Evolutionary conservation across 2,329 filamentous ascomycete species (phyloP).

Genomic region (Myriosclerotinia duriaeana): DNA sequence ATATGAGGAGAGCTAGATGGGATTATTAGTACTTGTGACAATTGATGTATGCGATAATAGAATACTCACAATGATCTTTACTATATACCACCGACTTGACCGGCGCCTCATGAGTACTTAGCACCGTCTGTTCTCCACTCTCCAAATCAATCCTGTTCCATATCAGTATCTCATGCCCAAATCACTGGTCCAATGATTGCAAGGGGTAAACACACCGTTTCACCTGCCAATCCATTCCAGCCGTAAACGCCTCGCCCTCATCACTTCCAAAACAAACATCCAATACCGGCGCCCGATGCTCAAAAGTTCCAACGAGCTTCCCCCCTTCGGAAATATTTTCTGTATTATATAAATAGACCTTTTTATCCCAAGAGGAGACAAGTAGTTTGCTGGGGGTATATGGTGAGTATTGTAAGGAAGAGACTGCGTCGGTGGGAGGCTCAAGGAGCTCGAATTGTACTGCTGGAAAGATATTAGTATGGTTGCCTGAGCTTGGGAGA

Average conservation of each 20-base stretch:
- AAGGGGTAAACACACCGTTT: conserved; percentile 54
- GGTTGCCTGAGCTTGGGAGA: conserved; percentile 19
- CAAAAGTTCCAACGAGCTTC: conserved; percentile 68
- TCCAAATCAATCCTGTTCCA: conserved; percentile 63
- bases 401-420: conserved; percentile 81
- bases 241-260: conserved; percentile 81
- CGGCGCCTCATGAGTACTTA: conserved; percentile 76
- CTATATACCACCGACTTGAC: conserved; percentile 85
- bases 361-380: conserved; percentile 93
- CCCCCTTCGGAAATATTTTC: conserved; percentile 50
- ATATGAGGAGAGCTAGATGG: conserved; percentile 68
- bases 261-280: conserved; percentile 87
- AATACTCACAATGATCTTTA: conserved; percentile 60
- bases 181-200: not conserved
- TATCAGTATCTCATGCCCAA: conserved; percentile 22
- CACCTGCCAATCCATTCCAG: conserved; percentile 84
- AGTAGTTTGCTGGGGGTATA: conserved; percentile 71
- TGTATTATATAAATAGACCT: conserved; percentile 86
- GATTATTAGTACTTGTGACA: conserved; percentile 21
- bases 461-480: conserved; percentile 43
- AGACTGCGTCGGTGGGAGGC: conserved; percentile 83
- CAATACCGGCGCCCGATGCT: conserved; percentile 81
- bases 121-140: conserved; percentile 67
- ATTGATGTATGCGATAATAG: not conserved
- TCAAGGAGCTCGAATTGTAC: conserved; percentile 80